Evolutionary conservation across 139 green algal species (phyloP).

Genomic region (Tetradesmus obliquus): DNA sequence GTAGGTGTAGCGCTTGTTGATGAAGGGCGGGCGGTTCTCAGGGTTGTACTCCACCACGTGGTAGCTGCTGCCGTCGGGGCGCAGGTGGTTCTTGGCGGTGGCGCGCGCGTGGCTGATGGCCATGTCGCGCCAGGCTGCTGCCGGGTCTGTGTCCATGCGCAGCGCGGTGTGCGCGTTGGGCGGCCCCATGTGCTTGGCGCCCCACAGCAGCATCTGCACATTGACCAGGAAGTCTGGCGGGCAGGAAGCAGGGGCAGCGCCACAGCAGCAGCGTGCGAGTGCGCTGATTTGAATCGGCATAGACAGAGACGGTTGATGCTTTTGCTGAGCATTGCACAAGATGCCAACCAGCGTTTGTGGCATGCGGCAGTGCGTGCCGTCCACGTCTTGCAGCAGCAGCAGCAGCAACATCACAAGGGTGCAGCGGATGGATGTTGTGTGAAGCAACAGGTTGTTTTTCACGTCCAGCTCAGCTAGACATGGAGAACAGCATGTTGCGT

Average conservation of each 20-base stretch:
- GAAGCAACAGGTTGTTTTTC: no score
- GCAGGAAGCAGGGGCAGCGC: not conserved
- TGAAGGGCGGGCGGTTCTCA: not conserved
- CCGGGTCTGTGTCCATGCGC: slow-evolving; percentile 9
- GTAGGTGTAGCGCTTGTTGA: slow-evolving; percentile 27
- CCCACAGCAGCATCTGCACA: slow-evolving; percentile 15
- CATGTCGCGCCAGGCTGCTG: not conserved
- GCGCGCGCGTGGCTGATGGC: not conserved
- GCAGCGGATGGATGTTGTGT: no score
- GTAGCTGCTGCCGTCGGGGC: slow-evolving; percentile 5
- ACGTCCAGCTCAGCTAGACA: no score
- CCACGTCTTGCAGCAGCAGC: no score
- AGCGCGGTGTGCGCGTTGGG: not conserved
- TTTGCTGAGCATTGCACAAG: not conserved
- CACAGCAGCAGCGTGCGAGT: not conserved
- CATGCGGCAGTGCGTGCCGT: no score
- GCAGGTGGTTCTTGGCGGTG: slow-evolving; percentile 9
- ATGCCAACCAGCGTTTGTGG: no score
- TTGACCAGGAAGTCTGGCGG: slow-evolving; percentile 18
- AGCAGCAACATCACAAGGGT: no score
- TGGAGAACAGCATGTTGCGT: no score
- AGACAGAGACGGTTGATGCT: not conserved
- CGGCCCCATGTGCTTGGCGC: not conserved
- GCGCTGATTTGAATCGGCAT: not conserved
- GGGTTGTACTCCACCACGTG: slow-evolving; percentile 32